Evolutionary conservation across 2,329 filamentous ascomycete genomes (phyloP).

Genomic region (Dothistroma pini): DNA sequence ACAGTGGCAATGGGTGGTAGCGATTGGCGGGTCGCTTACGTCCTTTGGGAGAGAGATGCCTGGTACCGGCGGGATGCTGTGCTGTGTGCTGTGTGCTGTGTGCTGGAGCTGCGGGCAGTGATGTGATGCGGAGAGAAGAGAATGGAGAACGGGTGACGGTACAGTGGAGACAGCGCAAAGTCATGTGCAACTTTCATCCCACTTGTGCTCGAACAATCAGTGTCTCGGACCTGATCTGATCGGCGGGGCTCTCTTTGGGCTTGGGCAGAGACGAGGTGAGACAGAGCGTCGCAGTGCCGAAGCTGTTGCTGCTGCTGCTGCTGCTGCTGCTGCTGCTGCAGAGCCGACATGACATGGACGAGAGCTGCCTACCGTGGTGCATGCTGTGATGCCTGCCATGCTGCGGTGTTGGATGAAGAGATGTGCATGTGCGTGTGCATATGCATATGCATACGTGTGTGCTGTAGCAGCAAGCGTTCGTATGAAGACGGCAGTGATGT

Average conservation of each 20-base stretch:
- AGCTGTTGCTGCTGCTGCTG: no score
- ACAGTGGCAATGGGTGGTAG: slow-evolving; percentile 11
- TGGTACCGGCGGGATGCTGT: background rate
- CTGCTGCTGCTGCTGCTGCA: background rate
- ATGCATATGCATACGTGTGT: background rate
- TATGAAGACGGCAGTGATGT: background rate
- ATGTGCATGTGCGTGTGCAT: background rate
- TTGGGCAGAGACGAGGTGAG: background rate
- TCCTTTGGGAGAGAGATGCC: background rate
- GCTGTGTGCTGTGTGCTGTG: no score
- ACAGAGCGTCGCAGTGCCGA: background rate
- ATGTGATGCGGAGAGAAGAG: background rate
- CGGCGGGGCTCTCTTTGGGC: background rate
- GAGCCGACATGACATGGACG: background rate
- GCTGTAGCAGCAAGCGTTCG: background rate
- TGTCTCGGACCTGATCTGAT: background rate
- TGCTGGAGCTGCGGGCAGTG: background rate
- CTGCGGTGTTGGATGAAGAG: background rate
- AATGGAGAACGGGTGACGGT: background rate
- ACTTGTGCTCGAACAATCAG: background rate
- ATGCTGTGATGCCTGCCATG: background rate
- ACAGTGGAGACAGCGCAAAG: background rate
- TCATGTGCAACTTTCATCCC: slow-evolving; percentile 1
- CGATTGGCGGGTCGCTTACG: slow-evolving; percentile 11
- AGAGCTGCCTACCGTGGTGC: background rate